A percentile compares a stretch with the other conserved stretches of the same genome.
phyloP scores from a whole-genome alignment of 2,329 filamentous ascomycete genomes.

The Xenosphaeropsis pyriputrescens region DNA sequence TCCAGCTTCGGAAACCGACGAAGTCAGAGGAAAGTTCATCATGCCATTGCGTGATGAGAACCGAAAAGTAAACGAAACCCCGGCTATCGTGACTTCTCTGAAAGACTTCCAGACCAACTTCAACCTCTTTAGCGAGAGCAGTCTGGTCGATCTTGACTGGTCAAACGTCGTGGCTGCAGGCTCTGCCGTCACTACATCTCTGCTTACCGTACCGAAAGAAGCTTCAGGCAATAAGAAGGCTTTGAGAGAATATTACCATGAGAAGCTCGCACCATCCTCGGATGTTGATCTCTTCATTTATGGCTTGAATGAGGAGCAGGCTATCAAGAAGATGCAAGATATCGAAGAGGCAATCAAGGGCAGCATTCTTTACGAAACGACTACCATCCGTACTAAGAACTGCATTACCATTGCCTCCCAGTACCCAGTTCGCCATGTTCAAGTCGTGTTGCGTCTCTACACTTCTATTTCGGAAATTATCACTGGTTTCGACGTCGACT shows the following conservation, averaged over 20 bases:
- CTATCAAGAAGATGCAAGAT: conserved; percentile 68
- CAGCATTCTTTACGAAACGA: conserved; percentile 69
- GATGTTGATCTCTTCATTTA: conserved; percentile 83
- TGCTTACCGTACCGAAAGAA: conserved; percentile 54
- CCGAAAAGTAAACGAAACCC: conserved; percentile 45
- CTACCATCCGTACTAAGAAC: conserved; percentile 73
- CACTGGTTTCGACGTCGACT: conserved; percentile 81
- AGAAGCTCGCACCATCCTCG: conserved; percentile 66
- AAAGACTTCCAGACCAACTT: conserved; percentile 69
- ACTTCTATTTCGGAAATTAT: conserved; percentile 73
- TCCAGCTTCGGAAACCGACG: conserved; percentile 37
- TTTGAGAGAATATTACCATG: conserved; percentile 64
- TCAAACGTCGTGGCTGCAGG: conserved; percentile 70
- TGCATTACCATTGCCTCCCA: conserved; percentile 75
- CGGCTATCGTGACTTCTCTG: conserved; percentile 52
- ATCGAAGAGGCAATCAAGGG: conserved; percentile 66
- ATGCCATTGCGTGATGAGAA: conserved; percentile 49
- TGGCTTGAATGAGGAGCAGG: conserved; percentile 61
- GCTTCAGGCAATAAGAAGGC: conserved; percentile 47
- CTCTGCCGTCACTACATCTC: conserved; percentile 65
- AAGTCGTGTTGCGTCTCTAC: conserved; percentile 75
- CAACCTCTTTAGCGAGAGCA: conserved; percentile 66
- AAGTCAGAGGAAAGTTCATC: conserved; percentile 51
- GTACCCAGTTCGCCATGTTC: conserved; percentile 71
- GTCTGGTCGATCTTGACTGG: conserved; percentile 66